Evolutionary conservation across 2,329 filamentous ascomycete species (phyloP).

Genomic region (Claviceps digitariae): DNA sequence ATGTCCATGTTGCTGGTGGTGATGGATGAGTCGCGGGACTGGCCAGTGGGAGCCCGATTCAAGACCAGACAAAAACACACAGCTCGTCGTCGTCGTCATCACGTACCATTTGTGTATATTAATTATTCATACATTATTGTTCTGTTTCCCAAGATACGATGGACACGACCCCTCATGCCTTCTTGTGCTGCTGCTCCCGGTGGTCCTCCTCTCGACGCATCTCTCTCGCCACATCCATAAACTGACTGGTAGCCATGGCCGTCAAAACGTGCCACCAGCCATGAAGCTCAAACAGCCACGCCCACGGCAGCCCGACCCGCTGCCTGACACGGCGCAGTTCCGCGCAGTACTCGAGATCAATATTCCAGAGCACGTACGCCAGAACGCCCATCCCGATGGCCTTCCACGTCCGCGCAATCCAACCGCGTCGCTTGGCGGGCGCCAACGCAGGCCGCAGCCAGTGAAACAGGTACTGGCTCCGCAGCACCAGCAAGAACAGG

Average conservation of each 20-base stretch:
- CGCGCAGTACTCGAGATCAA: constrained; percentile 39
- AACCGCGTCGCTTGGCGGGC: constrained; percentile 12
- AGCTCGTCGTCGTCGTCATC: no score
- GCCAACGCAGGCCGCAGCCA: constrained; percentile 16
- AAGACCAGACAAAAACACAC: no score
- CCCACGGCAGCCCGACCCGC: constrained; percentile 37
- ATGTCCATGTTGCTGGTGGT: no score
- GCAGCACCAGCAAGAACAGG: constrained; percentile 19
- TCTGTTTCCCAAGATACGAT: no score
- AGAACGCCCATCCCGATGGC: constrained; percentile 23
- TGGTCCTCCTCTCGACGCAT: constrained; percentile 11
- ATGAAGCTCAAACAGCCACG: constrained; percentile 43
- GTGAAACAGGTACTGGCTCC: constrained; percentile 22
- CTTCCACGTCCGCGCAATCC: constrained; percentile 15
- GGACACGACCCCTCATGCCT: no score
- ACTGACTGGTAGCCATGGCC: constrained; percentile 35
- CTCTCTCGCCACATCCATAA: constrained; percentile 21
- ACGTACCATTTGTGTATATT: no score
- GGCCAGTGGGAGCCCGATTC: no score
- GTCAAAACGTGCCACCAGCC: constrained; percentile 54
- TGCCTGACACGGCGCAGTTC: constrained; percentile 31
- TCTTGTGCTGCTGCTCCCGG: neutral
- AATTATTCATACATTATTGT: no score
- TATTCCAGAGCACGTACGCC: constrained; percentile 41
- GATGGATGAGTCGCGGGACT: no score